Conservation (phyloP, 1,284 basidiomycete genomes). For the Laetiporus sulphureus region DNA sequence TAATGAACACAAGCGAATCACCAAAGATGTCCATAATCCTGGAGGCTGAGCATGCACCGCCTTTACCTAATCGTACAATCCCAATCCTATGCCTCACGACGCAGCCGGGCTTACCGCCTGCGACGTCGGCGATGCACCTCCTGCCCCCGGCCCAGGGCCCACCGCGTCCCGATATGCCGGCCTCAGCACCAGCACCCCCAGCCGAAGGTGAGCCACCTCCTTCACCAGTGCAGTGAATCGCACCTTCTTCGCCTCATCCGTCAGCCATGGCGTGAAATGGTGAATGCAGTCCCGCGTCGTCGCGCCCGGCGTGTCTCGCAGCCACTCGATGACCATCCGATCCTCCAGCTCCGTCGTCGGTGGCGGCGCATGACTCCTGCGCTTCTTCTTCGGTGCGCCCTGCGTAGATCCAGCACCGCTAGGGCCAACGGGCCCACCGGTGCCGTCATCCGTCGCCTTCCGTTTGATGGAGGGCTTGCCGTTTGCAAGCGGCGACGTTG, state of each 20-base stretch:
- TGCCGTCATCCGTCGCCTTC: conserved; percentile 51
- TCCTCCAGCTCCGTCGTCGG: conserved; percentile 48
- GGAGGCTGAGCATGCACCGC: no score
- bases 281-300: conserved; percentile 72
- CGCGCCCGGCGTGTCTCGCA: conserved; percentile 54
- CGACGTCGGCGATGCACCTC: conserved; percentile 5
- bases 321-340: conserved; percentile 64
- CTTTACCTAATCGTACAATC: no score
- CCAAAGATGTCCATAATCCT: no score
- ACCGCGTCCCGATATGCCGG: conserved; percentile 31
- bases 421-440: no score
- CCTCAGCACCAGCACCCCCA: conserved; percentile 55
- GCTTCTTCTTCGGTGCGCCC: conserved; percentile 66
- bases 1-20: no score
- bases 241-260: conserved; percentile 58
- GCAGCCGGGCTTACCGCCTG: conserved; percentile 7
- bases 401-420: no score
- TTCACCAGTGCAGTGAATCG: conserved; percentile 72
- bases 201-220: conserved; percentile 66
- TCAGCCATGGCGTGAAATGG: conserved; percentile 69
- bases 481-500: conserved; percentile 14
- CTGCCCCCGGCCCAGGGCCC: no score
- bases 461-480: conserved; percentile 46
- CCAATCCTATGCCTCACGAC: no score
- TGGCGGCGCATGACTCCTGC: conserved; percentile 39